Evolutionary conservation across 1,284 basidiomycete genomes (phyloP).

Genomic region (Paramarasmius palmivorus): DNA sequence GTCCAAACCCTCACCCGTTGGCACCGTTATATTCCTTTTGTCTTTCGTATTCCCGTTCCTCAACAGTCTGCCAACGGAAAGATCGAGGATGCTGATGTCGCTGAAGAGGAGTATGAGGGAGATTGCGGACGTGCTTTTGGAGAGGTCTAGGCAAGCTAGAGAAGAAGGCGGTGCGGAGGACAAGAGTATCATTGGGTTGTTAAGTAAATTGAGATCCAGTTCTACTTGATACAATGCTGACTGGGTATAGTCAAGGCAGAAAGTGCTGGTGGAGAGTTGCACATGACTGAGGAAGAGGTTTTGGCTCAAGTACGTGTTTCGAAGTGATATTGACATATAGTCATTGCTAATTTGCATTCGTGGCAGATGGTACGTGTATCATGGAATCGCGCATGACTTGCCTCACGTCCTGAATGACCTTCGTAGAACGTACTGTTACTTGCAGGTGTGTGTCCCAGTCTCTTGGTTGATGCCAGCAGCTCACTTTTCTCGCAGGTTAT

Average conservation of each 20-base stretch:
- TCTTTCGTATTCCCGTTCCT: conserved; percentile 31
- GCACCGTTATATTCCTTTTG: conserved; percentile 25
- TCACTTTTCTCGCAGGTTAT: conserved; percentile 19
- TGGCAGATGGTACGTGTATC: background rate
- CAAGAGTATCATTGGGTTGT: conserved; percentile 37
- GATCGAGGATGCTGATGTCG: conserved; percentile 22
- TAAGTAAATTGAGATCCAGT: conserved; percentile 29
- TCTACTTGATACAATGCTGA: background rate
- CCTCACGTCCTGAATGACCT: background rate
- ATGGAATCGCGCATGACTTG: background rate
- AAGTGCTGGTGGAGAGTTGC: conserved; percentile 35
- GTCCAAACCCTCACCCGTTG: conserved; percentile 15
- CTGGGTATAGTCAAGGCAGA: conserved; percentile 53
- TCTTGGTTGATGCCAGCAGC: background rate
- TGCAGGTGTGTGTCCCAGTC: conserved; percentile 25
- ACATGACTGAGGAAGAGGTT: conserved; percentile 68
- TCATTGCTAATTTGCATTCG: background rate
- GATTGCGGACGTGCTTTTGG: conserved; percentile 34
- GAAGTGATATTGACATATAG: conserved; percentile 13
- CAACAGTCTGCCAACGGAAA: conserved; percentile 30
- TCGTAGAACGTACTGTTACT: conserved; percentile 36
- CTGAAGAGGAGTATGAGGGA: conserved; percentile 32
- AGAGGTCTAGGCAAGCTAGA: conserved; percentile 30
- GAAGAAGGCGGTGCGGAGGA: conserved; percentile 36
- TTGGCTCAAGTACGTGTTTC: conserved; percentile 42